Conservation (phyloP, 2,329 filamentous ascomycete genomes). For the Pezicula radicicola region DNA sequence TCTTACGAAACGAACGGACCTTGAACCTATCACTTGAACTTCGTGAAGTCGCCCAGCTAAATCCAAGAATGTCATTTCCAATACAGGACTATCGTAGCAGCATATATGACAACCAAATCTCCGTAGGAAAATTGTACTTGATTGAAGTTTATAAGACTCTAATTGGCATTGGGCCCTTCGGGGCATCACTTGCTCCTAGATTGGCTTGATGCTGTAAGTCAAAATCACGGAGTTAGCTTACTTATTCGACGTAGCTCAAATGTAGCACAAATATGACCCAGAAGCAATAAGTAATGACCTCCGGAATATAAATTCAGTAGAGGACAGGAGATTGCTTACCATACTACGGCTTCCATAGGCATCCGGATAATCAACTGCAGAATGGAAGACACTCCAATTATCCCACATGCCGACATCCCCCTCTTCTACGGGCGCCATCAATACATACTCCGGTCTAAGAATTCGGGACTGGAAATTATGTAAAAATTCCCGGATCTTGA, state of each 20-base stretch:
- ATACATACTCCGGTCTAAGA: conserved; percentile 39
- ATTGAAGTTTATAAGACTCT: not conserved
- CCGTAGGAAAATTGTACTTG: too few relatives aligned
- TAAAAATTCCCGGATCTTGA: conserved; percentile 33
- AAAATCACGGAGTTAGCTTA: too few relatives aligned
- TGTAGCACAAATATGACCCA: too few relatives aligned
- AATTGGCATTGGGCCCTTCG: not conserved
- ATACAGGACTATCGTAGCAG: too few relatives aligned
- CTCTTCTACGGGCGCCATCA: conserved; percentile 35
- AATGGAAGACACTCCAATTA: conserved; percentile 40
- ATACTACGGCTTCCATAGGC: conserved; percentile 37
- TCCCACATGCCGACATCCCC: conserved; percentile 44
- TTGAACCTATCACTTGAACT: too few relatives aligned
- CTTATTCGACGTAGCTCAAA: too few relatives aligned
- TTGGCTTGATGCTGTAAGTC: conserved; percentile 37
- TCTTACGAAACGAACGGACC: too few relatives aligned
- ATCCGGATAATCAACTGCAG: conserved; percentile 40
- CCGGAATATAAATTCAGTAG: too few relatives aligned
- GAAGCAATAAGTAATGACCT: too few relatives aligned
- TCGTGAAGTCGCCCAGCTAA: too few relatives aligned
- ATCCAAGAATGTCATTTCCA: too few relatives aligned
- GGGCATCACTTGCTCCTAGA: conserved; percentile 28
- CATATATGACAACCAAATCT: too few relatives aligned
- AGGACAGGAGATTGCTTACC: conserved; percentile 6
- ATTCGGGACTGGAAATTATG: conserved; percentile 36